Conservation (phyloP, 2,329 filamentous ascomycete species). For the Talaromyces verruculosus region DNA sequence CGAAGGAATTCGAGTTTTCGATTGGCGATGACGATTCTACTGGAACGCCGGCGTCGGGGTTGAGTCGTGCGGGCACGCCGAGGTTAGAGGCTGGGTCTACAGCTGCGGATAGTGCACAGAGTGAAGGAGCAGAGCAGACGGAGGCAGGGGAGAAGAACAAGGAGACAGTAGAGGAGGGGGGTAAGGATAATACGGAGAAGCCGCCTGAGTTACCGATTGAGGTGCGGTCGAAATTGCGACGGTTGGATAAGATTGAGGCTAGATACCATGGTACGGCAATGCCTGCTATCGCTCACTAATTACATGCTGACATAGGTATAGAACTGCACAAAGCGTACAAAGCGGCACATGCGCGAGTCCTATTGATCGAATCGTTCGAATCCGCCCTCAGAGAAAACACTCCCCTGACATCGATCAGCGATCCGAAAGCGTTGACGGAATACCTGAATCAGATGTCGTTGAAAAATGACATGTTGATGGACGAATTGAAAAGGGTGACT, state of each 20-base stretch:
- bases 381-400: slow-evolving; percentile 88
- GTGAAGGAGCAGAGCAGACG: slow-evolving; percentile 16
- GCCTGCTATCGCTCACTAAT: neutral
- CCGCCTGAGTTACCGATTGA: slow-evolving; percentile 67
- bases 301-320: slow-evolving; percentile 35
- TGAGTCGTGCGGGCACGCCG: slow-evolving; percentile 63
- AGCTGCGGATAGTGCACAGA: neutral
- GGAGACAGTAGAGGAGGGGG: slow-evolving; percentile 18
- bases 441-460: slow-evolving; percentile 84
- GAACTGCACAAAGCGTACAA: slow-evolving; percentile 90
- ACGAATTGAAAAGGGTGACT: slow-evolving; percentile 85
- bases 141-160: slow-evolving; percentile 26
- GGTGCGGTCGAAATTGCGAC: slow-evolving; percentile 71
- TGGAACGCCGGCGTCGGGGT: slow-evolving; percentile 24
- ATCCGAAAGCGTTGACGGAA: slow-evolving; percentile 80
- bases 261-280: slow-evolving; percentile 71
- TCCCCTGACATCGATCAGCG: slow-evolving; percentile 81
- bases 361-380: slow-evolving; percentile 90
- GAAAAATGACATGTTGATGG: slow-evolving; percentile 88
- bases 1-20: slow-evolving; percentile 83
- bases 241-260: slow-evolving; percentile 84
- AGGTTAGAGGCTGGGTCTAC: slow-evolving; percentile 35
- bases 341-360: slow-evolving; percentile 81
- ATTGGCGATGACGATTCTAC: slow-evolving; percentile 75
- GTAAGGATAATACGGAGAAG: slow-evolving; percentile 23